phyloP scores from a whole-genome alignment of 805 yeast genomes.

The Starmerella khaoyaiensis region DNA sequence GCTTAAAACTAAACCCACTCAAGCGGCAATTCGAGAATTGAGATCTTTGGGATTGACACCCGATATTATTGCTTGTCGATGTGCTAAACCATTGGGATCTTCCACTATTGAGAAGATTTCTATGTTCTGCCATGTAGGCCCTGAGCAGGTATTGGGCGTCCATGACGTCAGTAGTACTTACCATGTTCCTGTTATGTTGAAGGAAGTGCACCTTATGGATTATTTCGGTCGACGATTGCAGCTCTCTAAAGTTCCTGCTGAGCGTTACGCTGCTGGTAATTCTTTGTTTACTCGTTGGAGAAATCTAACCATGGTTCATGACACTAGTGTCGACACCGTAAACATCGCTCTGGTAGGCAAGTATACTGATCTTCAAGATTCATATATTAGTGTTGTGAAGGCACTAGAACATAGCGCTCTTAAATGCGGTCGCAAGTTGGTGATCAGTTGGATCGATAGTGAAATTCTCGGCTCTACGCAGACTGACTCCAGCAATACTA shows the following conservation, averaged over 20 bases:
- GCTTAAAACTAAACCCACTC: conserved; percentile 98
- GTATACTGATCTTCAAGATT: conserved; percentile 89
- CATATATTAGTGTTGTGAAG: conserved; percentile 88
- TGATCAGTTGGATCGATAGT: conserved; percentile 93
- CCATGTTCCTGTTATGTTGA: conserved; percentile 86
- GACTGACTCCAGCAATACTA: conserved; percentile 55
- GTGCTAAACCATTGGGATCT: conserved; percentile 65
- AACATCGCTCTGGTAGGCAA: conserved; percentile 95
- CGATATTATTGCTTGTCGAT: conserved; percentile 96
- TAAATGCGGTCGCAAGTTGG: conserved; percentile 71
- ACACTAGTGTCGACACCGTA: conserved; percentile 71
- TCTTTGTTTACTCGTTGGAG: conserved; percentile 66
- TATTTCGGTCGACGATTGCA: conserved; percentile 54
- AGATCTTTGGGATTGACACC: conserved; percentile 91
- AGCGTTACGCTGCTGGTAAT: conserved; percentile 52
- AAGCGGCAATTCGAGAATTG: conserved; percentile 94
- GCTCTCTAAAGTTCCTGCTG: conserved; percentile 39
- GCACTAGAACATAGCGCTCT: conserved; percentile 90
- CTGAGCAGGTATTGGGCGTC: conserved; percentile 93
- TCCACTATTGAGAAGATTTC: conserved; percentile 92
- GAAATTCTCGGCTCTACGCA: conserved; percentile 59
- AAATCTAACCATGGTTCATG: conserved; percentile 62
- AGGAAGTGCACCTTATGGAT: conserved; percentile 72
- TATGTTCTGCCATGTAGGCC: conserved; percentile 98
- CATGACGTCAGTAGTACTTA: conserved; percentile 95